Base-by-base conservation (phyloP, 2,329 filamentous ascomycete species). In the Xylariaceae sp. region DNA sequence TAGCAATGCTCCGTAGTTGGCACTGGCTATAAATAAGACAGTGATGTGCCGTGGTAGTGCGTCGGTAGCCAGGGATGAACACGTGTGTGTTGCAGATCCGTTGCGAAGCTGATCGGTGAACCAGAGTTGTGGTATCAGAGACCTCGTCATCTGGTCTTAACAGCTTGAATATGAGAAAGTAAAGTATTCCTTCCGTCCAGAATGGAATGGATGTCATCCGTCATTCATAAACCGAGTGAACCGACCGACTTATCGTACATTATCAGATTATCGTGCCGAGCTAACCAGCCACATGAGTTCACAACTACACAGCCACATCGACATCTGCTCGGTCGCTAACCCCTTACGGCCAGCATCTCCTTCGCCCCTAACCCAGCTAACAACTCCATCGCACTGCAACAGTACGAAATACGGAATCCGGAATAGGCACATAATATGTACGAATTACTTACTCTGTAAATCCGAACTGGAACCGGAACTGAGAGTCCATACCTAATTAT, bases 51-150 rank as follows among this genome's bases (percentile, higher is more conserved):
- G 56, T 52, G 50, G 51, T 42, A 34, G 50, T 45, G 47, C 51
- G 13, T 39, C 10, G 53, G 18, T 49, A 35, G 39, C 35, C 56
- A 53, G 52, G 59, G 56, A 54, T 61, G 55, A 51, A 56, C 59
- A 61, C 59, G 59, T 61, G 59, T 61, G 49, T 56, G 42, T 59
- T 59, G 56, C 59, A 56, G 49, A 47, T 53, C 52, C 15, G 47
- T 53, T 48, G 35, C 52, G 7, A 53, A 55, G 52, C 30, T 53
- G 23, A 55, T 49, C 39, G 52, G 15, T 50, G 23, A 55, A 50
- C 47, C 35, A 52, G 39, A 48, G 23, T 48, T 23, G 23, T 30
- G 11, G n/a, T n/a, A 45, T 42, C 11, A 13, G 37, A 42, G 37
- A 42, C 37, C 37, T 42, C 37, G 11, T 42, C 37, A 13, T 42